Evolutionary conservation across 139 green algal species (phyloP), one percentile per base, ranked within the genome.

Genomic region (Mesotaenium endlicherianum): DNA sequence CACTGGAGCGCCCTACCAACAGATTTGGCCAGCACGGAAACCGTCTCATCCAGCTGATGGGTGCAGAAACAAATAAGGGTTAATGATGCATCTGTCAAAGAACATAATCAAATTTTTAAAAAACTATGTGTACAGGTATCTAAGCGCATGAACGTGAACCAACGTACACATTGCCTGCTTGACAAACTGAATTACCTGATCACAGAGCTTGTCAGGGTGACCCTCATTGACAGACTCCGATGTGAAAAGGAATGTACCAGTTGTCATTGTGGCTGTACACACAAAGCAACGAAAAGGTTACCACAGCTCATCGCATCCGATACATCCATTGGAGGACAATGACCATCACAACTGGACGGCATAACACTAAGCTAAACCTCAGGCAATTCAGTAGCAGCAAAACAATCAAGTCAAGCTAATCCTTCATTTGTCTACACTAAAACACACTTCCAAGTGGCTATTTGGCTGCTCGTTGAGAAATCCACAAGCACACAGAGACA

Each of bases 131-230:
- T 3, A 11, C 14, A 68, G 57, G 3, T 20, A 34, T 0, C n/a
- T 30, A 40, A 68, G n/a, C n/a, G n/a, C n/a, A n/a, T n/a, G n/a
- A n/a, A n/a, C n/a, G n/a, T n/a, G n/a, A n/a, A n/a, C n/a, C n/a
- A n/a, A n/a, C n/a, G n/a, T n/a, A n/a, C n/a, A n/a, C n/a, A n/a
- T n/a, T n/a, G n/a, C n/a, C n/a, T n/a, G n/a, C n/a, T n/a, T n/a
- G 26, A 64, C 53, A 64, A 64, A 64, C 26, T 34, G 14, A 40
- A 6, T 43, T 41, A 90, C 89, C 90, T 98, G 94, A 86, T 97
- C 93, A 60, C 87, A 93, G 30, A 98, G 90, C 94, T 98, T 98
- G 83, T 98, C 95, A 36, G 95, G 95, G 89, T 99, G 95, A 34
- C 95, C 91, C 77, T 92, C 90, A 68, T 91, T 90, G 11, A 92